Evolutionary conservation across 805 yeast species (phyloP), one percentile per base, ranked within the genome.

Genomic region (Wickerhamiella galacta): DNA sequence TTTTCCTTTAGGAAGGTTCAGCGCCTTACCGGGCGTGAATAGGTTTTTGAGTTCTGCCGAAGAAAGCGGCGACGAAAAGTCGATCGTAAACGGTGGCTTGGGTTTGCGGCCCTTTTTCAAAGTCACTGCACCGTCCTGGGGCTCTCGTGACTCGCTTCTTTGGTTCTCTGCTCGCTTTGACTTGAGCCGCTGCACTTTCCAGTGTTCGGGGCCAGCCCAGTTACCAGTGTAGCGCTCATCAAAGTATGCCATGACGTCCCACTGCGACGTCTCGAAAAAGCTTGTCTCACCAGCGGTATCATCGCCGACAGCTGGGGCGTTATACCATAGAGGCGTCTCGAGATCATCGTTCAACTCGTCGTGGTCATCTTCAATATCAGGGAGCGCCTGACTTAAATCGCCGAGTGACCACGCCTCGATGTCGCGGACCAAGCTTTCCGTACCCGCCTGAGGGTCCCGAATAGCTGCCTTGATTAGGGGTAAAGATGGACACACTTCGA

Each of bases 141-240:
- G n/a, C n/a, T n/a, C n/a, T n/a, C n/a, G n/a, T n/a, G n/a, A n/a
- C n/a, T n/a, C n/a, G n/a, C n/a, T n/a, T n/a, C n/a, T n/a, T n/a
- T n/a, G n/a, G n/a, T n/a, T n/a, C n/a, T n/a, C n/a, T n/a, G n/a
- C n/a, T n/a, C n/a, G n/a, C n/a, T n/a, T n/a, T n/a, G 24, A 42
- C 45, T 70, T 75, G 30, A 75, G 52, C 10, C 70, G 66, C 26
- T 66, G 59, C 8, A 87, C 76, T 53, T 77, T 78, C 95, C 95
- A 87, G 54, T 81, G 92, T 42, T 80, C 87, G 10, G 87, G 78
- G 6, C 95, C 95, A 19, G 92, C 68, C 95, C 95, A 85, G 49
- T 72, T 77, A 20, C 63, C 57, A 6, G 19, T 5, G 36, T 63
- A 68, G 54, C 81, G 61, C 15, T 71, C 64, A 33, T 71, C 72